phyloP scores from a whole-genome alignment of 192 early-diverging fungal species.

The Gaertneriomyces sp. region DNA sequence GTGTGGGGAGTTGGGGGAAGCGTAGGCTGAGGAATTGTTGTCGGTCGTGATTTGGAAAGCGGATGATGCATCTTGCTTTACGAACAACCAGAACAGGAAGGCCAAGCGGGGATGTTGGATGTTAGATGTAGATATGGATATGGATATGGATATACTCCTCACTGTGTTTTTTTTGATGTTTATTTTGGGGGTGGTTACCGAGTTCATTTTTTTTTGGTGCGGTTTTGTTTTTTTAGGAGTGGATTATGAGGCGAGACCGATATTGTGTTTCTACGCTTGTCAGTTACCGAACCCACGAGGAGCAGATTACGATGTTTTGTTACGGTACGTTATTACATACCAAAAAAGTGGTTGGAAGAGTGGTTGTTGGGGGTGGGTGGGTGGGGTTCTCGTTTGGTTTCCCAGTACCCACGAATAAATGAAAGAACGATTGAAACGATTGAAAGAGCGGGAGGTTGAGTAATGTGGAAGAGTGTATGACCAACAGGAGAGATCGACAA shows the following conservation, averaged over 20 bases:
- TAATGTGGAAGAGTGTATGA: too few species aligned
- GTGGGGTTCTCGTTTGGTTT: background rate
- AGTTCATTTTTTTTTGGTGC: too few species aligned
- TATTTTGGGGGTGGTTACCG: too few species aligned
- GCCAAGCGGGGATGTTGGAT: too few species aligned
- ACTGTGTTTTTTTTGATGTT: too few species aligned
- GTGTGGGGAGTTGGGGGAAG: too few species aligned
- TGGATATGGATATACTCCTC: background rate
- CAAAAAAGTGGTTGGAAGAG: background rate
- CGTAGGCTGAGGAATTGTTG: too few species aligned
- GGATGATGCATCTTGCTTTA: too few species aligned
- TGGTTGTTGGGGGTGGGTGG: background rate
- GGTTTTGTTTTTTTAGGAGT: slow-evolving; percentile 53
- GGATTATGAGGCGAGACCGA: slow-evolving; percentile 77
- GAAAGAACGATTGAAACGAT: background rate
- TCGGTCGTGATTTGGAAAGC: too few species aligned
- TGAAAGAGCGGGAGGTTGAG: background rate
- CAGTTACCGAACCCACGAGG: slow-evolving; percentile 79
- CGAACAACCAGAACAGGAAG: too few species aligned
- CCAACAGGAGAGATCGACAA: too few species aligned
- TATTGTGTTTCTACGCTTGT: slow-evolving; percentile 80
- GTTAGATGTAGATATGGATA: background rate
- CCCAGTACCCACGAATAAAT: background rate
- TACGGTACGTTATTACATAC: slow-evolving; percentile 53
- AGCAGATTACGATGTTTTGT: slow-evolving; percentile 79